These are phyloP conservation scores for Fusarium sp. DNA, from an alignment of 2,329 filamentous ascomycete species.

Conservation along the genomic window DNA sequence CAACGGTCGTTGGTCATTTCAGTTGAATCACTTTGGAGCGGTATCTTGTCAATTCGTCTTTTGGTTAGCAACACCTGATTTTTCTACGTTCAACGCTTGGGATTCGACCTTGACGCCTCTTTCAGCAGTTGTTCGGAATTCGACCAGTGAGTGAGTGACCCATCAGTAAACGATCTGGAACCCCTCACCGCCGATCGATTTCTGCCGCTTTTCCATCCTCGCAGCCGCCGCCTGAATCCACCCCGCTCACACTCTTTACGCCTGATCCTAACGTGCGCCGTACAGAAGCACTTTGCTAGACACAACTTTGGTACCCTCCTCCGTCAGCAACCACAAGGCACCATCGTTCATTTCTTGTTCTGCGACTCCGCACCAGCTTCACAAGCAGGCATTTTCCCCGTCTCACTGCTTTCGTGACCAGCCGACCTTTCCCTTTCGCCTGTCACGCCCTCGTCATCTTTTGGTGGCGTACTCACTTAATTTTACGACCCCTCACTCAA, in stretches of 20 bases:
- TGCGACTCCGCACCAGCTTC: slow-evolving; percentile 36
- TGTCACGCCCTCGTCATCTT: slow-evolving; percentile 47
- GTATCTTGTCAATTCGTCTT: neutral
- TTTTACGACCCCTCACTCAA: slow-evolving; percentile 45
- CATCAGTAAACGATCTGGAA: slow-evolving; percentile 46
- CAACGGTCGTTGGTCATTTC: slow-evolving; percentile 23
- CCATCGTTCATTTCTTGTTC: slow-evolving; percentile 38
- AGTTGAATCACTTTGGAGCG: slow-evolving; percentile 4
- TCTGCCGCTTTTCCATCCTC: slow-evolving; percentile 44
- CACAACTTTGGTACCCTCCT: slow-evolving; percentile 47
- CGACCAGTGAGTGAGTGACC: slow-evolving; percentile 36
- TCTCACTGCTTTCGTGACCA: slow-evolving; percentile 47
- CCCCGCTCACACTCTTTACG: slow-evolving; percentile 45
- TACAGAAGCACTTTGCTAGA: slow-evolving; percentile 33
- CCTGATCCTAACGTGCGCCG: slow-evolving; percentile 46
- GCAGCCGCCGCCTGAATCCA: slow-evolving; percentile 40
- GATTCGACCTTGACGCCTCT: slow-evolving; percentile 26
- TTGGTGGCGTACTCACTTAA: slow-evolving; percentile 43
- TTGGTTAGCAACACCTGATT: slow-evolving; percentile 4
- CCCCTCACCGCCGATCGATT: slow-evolving; percentile 49
- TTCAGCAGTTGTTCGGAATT: slow-evolving; percentile 31
- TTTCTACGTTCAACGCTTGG: slow-evolving; percentile 8
- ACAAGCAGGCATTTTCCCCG: slow-evolving; percentile 44
- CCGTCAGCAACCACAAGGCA: slow-evolving; percentile 41
- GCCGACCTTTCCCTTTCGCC: slow-evolving; percentile 38